These are phyloP conservation scores for Volvox africanus DNA, from an alignment of 139 green algal species.

Conservation along the genomic window DNA sequence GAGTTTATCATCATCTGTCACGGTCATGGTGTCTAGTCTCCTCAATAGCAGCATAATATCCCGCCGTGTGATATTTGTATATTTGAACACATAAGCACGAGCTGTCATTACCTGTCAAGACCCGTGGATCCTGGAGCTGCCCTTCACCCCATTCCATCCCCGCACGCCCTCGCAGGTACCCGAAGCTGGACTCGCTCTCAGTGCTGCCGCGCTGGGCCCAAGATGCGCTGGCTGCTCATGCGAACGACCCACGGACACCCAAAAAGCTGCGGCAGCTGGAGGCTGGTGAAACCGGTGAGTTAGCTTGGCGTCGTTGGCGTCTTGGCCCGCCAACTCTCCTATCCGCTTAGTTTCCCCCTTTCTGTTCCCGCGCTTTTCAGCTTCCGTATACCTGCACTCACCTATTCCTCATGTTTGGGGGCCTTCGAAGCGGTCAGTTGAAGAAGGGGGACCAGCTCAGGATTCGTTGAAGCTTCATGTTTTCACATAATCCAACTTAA, in stretches of 20 bases:
- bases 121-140: not conserved
- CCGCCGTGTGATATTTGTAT: too few species aligned
- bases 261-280: constrained; percentile 14
- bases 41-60: not conserved
- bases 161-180: constrained; percentile 3
- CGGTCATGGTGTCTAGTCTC: too few species aligned
- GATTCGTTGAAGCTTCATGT: not conserved
- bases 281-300: constrained; percentile 20
- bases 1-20: too few species aligned
- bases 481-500: not conserved
- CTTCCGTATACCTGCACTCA: too few species aligned
- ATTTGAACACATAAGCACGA: not conserved
- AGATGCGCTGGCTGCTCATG: constrained; percentile 31
- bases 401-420: too few species aligned
- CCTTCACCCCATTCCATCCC: not conserved
- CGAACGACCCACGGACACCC: constrained; percentile 18
- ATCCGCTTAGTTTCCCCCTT: not conserved
- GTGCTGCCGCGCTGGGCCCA: constrained; percentile 42
- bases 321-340: not conserved
- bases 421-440: too few species aligned
- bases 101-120: not conserved
- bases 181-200: not conserved
- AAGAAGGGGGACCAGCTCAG: too few species aligned
- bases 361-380: not conserved
- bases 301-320: not conserved